Percentiles rank a stretch among this genome's conserved stretches.
Conservation (phyloP, 768 basidiomycete species). For the Astraeus odoratus region DNA sequence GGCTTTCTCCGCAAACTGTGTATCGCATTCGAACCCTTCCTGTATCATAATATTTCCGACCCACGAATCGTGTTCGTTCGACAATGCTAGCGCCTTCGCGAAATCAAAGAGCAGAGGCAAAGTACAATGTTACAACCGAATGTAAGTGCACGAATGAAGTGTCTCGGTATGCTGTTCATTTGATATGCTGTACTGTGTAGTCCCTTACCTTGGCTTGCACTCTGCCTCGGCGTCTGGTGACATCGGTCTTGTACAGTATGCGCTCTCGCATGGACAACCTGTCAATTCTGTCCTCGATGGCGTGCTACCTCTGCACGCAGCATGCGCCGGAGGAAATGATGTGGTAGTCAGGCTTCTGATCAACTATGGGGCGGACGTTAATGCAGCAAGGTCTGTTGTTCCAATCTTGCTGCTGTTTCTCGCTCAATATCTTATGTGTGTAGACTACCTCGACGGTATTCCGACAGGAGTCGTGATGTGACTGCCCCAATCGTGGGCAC, state of each 20-base stretch:
- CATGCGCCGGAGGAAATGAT: constrained; percentile 85
- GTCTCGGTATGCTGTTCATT: too few species aligned
- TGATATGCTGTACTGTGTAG: constrained; percentile 29
- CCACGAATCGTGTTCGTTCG: background rate
- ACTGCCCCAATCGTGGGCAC: constrained; percentile 69
- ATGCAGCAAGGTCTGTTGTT: constrained; percentile 72
- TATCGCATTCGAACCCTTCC: background rate
- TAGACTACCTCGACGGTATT: constrained; percentile 71
- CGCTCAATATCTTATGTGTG: constrained; percentile 2
- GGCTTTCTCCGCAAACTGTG: background rate
- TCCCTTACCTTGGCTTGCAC: constrained; percentile 71
- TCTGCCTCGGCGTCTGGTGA: constrained; percentile 80
- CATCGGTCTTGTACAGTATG: constrained; percentile 88
- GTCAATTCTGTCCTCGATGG: constrained; percentile 95
- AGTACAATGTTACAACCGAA: constrained; percentile 49
- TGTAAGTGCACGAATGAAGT: constrained; percentile 32
- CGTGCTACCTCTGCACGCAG: constrained; percentile 94
- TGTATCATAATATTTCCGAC: background rate
- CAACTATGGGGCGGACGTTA: constrained; percentile 95
- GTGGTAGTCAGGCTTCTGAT: constrained; percentile 84
- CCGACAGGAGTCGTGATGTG: constrained; percentile 58
- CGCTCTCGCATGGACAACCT: constrained; percentile 89
- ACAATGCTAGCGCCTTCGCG: constrained; percentile 32
- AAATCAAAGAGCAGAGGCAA: constrained; percentile 35
- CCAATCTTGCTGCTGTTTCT: constrained; percentile 4